Evolutionary conservation across 768 basidiomycete genomes (phyloP).

Genomic region (Hebeloma cylindrosporum): DNA sequence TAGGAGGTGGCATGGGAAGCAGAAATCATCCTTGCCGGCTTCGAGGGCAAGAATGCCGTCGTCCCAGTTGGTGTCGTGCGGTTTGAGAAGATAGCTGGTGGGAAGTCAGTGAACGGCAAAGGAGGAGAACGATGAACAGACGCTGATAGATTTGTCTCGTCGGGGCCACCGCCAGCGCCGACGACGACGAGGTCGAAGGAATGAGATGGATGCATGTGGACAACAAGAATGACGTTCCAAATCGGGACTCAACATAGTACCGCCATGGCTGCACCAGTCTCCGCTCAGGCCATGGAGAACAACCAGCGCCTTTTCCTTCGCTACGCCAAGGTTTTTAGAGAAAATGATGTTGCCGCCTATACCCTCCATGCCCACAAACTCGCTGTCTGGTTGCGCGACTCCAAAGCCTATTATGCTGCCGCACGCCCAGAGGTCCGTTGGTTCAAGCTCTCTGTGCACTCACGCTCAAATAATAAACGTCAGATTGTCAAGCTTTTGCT

Average conservation of each 20-base stretch:
- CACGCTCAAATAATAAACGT: slow-evolving; percentile 6
- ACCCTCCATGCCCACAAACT: slow-evolving; percentile 35
- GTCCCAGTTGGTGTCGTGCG: slow-evolving; percentile 62
- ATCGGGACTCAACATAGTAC: slow-evolving; percentile 1
- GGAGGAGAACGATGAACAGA: slow-evolving; percentile 37
- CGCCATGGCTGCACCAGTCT: not conserved
- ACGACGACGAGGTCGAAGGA: slow-evolving; percentile 77
- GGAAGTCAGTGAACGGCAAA: slow-evolving; percentile 16
- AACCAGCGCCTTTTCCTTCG: slow-evolving; percentile 42
- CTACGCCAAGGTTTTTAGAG: slow-evolving; percentile 34
- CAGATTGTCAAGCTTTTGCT: slow-evolving; percentile 53
- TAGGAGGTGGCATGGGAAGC: not conserved
- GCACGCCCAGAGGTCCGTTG: slow-evolving; percentile 48
- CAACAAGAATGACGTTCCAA: no score
- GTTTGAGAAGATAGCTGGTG: slow-evolving; percentile 85
- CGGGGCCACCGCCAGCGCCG: slow-evolving; percentile 84
- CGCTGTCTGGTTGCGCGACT: slow-evolving; percentile 43
- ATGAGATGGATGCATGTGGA: no score
- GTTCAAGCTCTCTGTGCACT: not conserved
- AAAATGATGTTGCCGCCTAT: slow-evolving; percentile 27
- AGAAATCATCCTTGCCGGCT: slow-evolving; percentile 69
- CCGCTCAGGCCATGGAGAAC: slow-evolving; percentile 21
- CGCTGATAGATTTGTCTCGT: slow-evolving; percentile 88
- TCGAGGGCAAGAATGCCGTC: slow-evolving; percentile 85
- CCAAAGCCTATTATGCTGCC: slow-evolving; percentile 51